Base-by-base conservation (phyloP, 768 basidiomycete genomes). In the Cystofilobasidium bisporidii region DNA sequence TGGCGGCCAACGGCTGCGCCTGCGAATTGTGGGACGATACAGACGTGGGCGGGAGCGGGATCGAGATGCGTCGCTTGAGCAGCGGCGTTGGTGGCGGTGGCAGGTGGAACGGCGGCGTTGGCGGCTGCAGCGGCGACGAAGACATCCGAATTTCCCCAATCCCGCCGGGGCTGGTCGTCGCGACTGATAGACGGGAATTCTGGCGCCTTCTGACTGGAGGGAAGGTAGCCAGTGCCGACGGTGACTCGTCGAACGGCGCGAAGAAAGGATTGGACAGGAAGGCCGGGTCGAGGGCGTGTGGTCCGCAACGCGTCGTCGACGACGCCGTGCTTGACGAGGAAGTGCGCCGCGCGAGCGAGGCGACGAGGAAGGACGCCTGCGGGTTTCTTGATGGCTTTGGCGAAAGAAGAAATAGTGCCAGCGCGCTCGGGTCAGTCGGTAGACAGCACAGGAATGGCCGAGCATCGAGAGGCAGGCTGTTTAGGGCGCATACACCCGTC, bases 261-360 rank as follows among this genome's bases (percentile, higher is more conserved):
- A 56, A 32, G 53, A 56, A 56, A 5, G 53, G 53, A 15, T 56
- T 56, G 28, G 53, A 56, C 15, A 56, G 53, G 28, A 56, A 56
- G 28, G 53, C 53, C 17, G 28, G 53, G 53, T 56, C 53, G 30
- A 56, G 53, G 6, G 9, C 15, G 17, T 2, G 28, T 3, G 30
- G 28, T 4, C 28, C 17, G 2, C 10, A 15, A n/a, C n/a, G n/a
- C n/a, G n/a, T n/a, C 15, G 53, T 18, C 9, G 53, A 56, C 17
- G 53, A 28, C 3, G 53, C 17, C 53, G 53, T 8, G 9, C 5
- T 56, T 8, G 30, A 15, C 28, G 53, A 56, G 28, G 53, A 56
- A 8, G 28, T 15, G 53, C 53, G 53, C 5, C 53, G 47, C 15
- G 47, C 47, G 11, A 48, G 47, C 2, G 3, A 14, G 47, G 47